phyloP scores from a whole-genome alignment of 305 asterid genomes.

The Rubia tinctorum region DNA sequence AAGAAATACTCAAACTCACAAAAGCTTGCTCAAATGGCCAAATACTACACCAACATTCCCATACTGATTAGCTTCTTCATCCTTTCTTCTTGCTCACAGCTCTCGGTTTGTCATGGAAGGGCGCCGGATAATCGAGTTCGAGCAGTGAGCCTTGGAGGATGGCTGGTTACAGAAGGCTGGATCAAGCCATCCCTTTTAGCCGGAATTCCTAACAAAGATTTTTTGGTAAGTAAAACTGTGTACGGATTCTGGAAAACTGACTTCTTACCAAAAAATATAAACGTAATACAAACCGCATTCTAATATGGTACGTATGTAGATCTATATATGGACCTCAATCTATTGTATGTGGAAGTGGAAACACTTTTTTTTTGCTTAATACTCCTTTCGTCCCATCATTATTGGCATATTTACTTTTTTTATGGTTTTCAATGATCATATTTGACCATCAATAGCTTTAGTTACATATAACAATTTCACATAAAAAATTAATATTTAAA shows the following conservation, averaged over 20 bases:
- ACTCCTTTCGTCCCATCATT: too few relatives aligned
- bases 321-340: too few relatives aligned
- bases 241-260: too few relatives aligned
- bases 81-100: constrained; percentile 17
- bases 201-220: constrained; percentile 60
- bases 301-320: neutral
- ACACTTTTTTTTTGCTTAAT: too few relatives aligned
- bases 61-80: constrained; percentile 23
- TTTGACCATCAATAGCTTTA: too few relatives aligned
- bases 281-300: too few relatives aligned
- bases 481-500: too few relatives aligned
- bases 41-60: neutral
- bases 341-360: too few relatives aligned
- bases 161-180: constrained; percentile 84
- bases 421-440: too few relatives aligned
- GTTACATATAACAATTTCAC: too few relatives aligned
- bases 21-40: constrained; percentile 3
- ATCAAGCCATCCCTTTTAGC: constrained; percentile 70
- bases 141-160: constrained; percentile 82
- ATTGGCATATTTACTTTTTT: too few relatives aligned
- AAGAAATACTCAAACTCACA: neutral
- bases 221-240: constrained; percentile 33
- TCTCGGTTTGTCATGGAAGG: constrained; percentile 29
- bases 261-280: too few relatives aligned
- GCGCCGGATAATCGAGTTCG: constrained; percentile 25